phyloP scores from a whole-genome alignment of 352 stramenopile species.

The Pythium plurisporium region DNA sequence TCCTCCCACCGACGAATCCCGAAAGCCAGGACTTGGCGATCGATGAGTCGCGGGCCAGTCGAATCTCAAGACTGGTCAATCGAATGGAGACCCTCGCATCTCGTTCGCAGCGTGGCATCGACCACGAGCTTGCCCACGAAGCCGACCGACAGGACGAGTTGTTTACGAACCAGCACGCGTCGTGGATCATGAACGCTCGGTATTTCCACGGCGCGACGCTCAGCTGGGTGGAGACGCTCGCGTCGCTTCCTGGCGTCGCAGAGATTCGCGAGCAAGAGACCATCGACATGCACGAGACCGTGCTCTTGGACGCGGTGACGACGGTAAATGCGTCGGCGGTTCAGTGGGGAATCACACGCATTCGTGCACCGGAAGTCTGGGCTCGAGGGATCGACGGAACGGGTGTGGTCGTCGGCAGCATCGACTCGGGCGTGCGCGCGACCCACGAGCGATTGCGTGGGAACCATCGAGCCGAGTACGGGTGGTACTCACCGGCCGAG shows the following conservation, averaged over 20 bases:
- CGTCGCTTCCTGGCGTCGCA: not conserved
- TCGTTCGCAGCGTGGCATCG: not conserved
- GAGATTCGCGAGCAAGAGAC: conserved; percentile 3
- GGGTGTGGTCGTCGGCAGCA: conserved; percentile 47
- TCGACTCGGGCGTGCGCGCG: conserved; percentile 65
- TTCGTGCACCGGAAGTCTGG: conserved; percentile 45
- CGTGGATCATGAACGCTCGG: conserved; percentile 7
- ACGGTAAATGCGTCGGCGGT: not conserved
- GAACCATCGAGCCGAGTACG: conserved; percentile 26
- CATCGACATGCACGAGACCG: not conserved
- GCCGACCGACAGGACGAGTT: not conserved
- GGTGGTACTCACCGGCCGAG: conserved; percentile 22
- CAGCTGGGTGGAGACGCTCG: conserved; percentile 16
- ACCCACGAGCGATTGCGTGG: conserved; percentile 39
- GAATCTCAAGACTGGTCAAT: not conserved
- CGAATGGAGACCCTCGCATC: not conserved
- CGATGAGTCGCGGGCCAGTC: not conserved
- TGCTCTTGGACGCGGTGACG: not conserved
- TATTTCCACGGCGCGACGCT: conserved; percentile 20
- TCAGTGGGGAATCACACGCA: conserved; percentile 15
- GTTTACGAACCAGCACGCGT: not conserved
- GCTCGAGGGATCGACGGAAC: conserved; percentile 26
- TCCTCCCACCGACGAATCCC: not conserved
- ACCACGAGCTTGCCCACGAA: not conserved
- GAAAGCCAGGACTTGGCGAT: not conserved